A percentile compares a stretch with the other conserved stretches of the same genome.
Evolutionary conservation across 805 yeast species (phyloP).

Genomic region (Lachancea sp.): DNA sequence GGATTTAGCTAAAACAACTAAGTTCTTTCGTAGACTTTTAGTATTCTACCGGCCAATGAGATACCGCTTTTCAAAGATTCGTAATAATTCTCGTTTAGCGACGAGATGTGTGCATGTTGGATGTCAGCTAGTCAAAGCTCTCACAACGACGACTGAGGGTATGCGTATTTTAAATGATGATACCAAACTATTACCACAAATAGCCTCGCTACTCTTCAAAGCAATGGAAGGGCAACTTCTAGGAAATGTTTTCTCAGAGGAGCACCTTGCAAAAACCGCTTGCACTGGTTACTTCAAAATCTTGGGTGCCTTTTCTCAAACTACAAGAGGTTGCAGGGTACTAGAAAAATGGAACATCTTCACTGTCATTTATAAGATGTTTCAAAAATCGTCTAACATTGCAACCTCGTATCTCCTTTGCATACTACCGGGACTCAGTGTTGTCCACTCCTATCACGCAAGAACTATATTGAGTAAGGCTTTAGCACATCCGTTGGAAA

Average conservation of each 20-base stretch:
- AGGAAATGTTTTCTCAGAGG: constrained; percentile 66
- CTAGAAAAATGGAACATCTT: constrained; percentile 80
- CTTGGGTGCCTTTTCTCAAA: constrained; percentile 56
- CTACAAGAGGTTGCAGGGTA: constrained; percentile 56
- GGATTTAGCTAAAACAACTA: constrained; percentile 71
- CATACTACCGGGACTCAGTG: constrained; percentile 58
- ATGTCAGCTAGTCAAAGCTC: constrained; percentile 60
- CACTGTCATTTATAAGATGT: constrained; percentile 68
- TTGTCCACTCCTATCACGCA: constrained; percentile 55
- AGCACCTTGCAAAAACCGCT: constrained; percentile 54
- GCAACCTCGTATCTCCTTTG: constrained; percentile 48
- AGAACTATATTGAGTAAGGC: constrained; percentile 61
- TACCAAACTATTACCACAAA: constrained; percentile 70
- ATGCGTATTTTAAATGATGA: constrained; percentile 58
- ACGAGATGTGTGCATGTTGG: constrained; percentile 65
- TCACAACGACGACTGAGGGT: constrained; percentile 61
- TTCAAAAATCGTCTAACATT: constrained; percentile 45
- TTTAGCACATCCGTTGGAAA: constrained; percentile 46
- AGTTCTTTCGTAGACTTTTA: constrained; percentile 74
- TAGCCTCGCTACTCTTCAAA: constrained; percentile 71
- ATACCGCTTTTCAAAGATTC: constrained; percentile 58
- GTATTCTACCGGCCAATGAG: constrained; percentile 92
- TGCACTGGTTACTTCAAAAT: constrained; percentile 72
- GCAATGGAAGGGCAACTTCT: constrained; percentile 33
- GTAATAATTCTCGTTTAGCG: constrained; percentile 42